Base-by-base conservation (phyloP, 306 rosid species). In the Castanea sativa region DNA sequence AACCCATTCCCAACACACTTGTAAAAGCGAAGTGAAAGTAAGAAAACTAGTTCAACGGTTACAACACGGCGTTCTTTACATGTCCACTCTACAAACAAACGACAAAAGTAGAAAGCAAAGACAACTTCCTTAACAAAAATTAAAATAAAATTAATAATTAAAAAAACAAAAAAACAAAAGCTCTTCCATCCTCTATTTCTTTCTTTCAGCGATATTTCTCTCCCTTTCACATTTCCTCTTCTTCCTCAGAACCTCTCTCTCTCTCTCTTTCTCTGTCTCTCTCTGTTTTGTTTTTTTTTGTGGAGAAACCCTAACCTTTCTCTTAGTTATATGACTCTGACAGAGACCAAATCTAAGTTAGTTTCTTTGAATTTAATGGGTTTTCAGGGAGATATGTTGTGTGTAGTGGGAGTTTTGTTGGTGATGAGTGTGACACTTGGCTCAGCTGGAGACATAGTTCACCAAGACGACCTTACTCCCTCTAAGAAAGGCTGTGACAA, bases 401-500 rank as follows among this genome's bases (percentile, higher is more conserved):
- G 76, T 57, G 19, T 81, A 49, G 85, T 82, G 73, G 19, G 73
- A 19, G 76, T 49, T 69, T 87, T 88, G 61, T 65, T 89, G 65
- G 35, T 87, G 58, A 78, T 91, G 73, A 41, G 77, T 55, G 11
- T 84, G 45, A 78, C 88, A 74, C 29, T 88, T 80, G 92, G 78
- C 68, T 84, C 91, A 13, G 96, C 92, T 79, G 98, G 98, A 30
- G 99, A 95, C 71, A 93, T 95, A 74, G 99, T 95, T 77, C 99
- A 95, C 77, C 96, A 82, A 56, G 99, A 95, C 70, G 67, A 86
- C 83, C 65, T 87, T 71, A 91, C 99, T 78, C 99, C 99, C 0
- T 82, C 73, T 74, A 84, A 93, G 59, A 98, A 98, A 83, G 98
- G 99, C 21, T 95, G 99, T 74, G 90, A 89, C 2, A 95, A 95